A percentile compares a stretch with the other conserved stretches of the same genome.
Conservation (phyloP, 495 filamentous ascomycete genomes). For the Massariosphaeria phaeospora region DNA sequence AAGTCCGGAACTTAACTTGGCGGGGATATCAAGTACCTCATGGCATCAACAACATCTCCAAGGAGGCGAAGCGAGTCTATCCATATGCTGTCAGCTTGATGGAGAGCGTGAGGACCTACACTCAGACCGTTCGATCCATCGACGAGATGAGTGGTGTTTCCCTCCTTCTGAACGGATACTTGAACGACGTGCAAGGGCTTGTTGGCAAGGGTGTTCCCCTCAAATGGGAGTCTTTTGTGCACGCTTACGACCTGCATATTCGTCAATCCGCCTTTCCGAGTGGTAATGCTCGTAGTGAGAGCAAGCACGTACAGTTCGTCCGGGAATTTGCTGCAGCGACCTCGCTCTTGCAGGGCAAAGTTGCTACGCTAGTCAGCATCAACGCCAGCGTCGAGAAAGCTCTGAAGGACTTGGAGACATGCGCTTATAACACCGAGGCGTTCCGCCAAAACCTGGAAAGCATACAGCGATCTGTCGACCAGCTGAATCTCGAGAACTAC, state of each 20-base stretch:
- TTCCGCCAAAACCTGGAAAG: conserved; percentile 76
- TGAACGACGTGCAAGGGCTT: conserved; percentile 76
- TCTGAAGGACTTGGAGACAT: conserved; percentile 74
- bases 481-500: conserved; percentile 91
- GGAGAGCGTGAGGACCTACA: conserved; percentile 87
- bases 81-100: conserved; percentile 96
- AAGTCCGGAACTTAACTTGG: conserved; percentile 95
- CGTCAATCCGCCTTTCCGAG: conserved; percentile 53
- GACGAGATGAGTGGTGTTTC: conserved; percentile 76
- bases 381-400: conserved; percentile 79
- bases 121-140: conserved; percentile 80
- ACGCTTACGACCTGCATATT: conserved; percentile 87
- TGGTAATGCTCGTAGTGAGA: conserved; percentile 59
- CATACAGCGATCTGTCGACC: conserved; percentile 86
- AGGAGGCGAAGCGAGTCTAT: conserved; percentile 95
- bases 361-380: conserved; percentile 67
- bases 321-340: conserved; percentile 83
- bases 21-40: conserved; percentile 89
- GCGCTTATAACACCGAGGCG: conserved; percentile 67
- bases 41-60: conserved; percentile 87
- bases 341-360: conserved; percentile 81
- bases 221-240: conserved; percentile 95
- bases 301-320: conserved; percentile 92
- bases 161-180: conserved; percentile 81
- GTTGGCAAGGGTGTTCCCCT: conserved; percentile 81